A percentile compares a stretch with the other conserved stretches of the same genome.
Evolutionary conservation across 139 green algal species (phyloP).

Genomic region (Zygnema cylindricum): DNA sequence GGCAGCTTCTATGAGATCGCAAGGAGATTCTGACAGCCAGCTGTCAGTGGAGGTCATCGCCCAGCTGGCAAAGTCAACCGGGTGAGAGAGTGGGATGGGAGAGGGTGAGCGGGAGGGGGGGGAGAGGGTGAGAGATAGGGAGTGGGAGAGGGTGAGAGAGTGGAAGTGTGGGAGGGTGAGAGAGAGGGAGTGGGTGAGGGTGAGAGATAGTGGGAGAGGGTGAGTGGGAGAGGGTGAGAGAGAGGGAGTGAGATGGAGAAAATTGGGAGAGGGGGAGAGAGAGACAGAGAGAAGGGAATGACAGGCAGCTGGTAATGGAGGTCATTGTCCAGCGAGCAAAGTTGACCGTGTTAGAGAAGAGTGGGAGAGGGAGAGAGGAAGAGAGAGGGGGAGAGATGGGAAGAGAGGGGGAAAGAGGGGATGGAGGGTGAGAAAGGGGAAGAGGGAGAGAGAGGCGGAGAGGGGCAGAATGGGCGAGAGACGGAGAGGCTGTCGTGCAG

Average conservation of each 20-base stretch:
- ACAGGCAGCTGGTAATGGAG: too few species aligned
- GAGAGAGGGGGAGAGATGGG: neutral
- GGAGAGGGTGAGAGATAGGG: too few species aligned
- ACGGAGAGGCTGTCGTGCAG: too few species aligned
- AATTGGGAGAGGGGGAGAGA: neutral
- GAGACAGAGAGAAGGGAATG: neutral
- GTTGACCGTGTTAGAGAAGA: too few species aligned
- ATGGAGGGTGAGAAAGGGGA: neutral
- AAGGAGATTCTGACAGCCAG: conserved; percentile 47
- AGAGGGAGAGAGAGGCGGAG: neutral
- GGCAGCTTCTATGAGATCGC: conserved; percentile 37
- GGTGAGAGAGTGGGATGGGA: neutral
- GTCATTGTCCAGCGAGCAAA: too few species aligned
- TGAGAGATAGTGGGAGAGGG: neutral
- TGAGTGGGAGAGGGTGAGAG: neutral
- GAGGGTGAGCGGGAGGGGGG: too few species aligned
- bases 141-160: neutral
- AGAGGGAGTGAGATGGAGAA: neutral
- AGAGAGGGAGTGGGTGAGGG: neutral
- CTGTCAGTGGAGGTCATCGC: neutral
- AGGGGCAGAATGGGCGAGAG: too few species aligned
- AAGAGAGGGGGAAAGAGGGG: neutral
- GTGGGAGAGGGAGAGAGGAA: neutral
- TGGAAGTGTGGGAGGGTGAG: neutral
- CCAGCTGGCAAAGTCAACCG: conserved; percentile 16